Base-by-base conservation (phyloP, 208 protist genomes). In the Acanthamoeba rhysodes region DNA sequence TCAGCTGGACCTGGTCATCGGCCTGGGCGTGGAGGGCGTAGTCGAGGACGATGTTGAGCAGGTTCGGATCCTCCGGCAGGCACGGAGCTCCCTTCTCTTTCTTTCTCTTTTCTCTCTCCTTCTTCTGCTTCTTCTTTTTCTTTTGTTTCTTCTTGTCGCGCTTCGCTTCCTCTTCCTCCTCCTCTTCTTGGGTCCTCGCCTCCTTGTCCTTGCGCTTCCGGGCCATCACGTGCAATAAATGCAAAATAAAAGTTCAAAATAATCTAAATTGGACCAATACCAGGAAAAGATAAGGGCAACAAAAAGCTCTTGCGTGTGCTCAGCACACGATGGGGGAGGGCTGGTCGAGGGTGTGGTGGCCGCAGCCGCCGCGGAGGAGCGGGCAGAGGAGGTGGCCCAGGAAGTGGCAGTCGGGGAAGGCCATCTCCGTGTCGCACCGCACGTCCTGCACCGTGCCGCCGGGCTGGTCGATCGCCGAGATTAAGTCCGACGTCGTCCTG, bases 391-490 rank as follows among this genome's bases (percentile, higher is more conserved):
- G 62, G 64, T 94, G 55, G 18, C 16, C 88, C 64, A 94, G 66
- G 62, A 94, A 78, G 68, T 94, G 88, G 88, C 88, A 94, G 37
- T 94, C 88, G 16, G 66, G 88, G 62, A 94, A 94, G 12, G 88
- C 88, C 48, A n/a, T 74, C 9, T 24, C 78, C 20, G 55, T 57
- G 88, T 78, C 62, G 45, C 88, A 94, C 5, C 68, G 59, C 34
- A 94, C 88, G 88, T 94, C 62, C 62, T 94, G 88, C 27, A 78
- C 37, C 55, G 78, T 62, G 48, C 88, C 88, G 68, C 88, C 88
- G 7, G 88, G 62, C 27, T 27, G 24, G 62, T 94, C 88, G 62
- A 94, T 94, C 62, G 62, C 66, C 62, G 88, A 94, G 50, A 94
- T 94, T 1, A 94, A 45, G 62, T 94, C 88, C n/a, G 88, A 94